Conservation (phyloP, 805 yeast species). For the Cyberlindnera misumaiensis region DNA sequence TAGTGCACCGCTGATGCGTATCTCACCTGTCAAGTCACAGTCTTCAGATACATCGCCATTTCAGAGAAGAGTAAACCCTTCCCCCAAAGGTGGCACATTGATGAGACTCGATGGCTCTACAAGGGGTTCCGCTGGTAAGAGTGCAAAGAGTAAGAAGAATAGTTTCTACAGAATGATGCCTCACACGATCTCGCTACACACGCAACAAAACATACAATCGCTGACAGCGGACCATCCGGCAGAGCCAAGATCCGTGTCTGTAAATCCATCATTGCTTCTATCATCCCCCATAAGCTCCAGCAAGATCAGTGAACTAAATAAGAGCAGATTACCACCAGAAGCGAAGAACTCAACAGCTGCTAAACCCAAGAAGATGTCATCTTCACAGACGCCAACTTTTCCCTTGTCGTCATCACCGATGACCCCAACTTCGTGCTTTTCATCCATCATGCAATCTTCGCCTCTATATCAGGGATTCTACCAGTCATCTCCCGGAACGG, state of each 20-base stretch:
- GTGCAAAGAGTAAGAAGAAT: slow-evolving; percentile 5
- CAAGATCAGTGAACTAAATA: slow-evolving; percentile 11
- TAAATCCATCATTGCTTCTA: slow-evolving; percentile 21
- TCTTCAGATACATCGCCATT: slow-evolving; percentile 11
- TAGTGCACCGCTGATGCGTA: slow-evolving; percentile 22
- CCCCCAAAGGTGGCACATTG: slow-evolving; percentile 24
- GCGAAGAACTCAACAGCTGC: slow-evolving; percentile 1
- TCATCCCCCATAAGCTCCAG: slow-evolving; percentile 22
- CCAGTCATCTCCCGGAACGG: slow-evolving; percentile 18
- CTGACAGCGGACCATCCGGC: slow-evolving; percentile 6
- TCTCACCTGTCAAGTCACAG: slow-evolving; percentile 16
- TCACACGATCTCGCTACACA: slow-evolving; percentile 8
- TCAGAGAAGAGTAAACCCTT: slow-evolving; percentile 11
- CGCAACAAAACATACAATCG: slow-evolving; percentile 20
- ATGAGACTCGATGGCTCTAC: slow-evolving; percentile 11
- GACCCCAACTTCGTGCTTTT: slow-evolving; percentile 23
- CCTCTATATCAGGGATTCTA: slow-evolving; percentile 25
- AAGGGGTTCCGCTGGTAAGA: slow-evolving; percentile 1
- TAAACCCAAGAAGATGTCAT: not conserved
- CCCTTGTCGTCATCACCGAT: slow-evolving; percentile 19
- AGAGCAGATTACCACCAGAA: slow-evolving; percentile 7
- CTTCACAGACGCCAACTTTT: not conserved
- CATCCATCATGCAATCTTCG: slow-evolving; percentile 25
- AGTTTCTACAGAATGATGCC: slow-evolving; percentile 6
- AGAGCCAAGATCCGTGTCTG: slow-evolving; percentile 6